Conservation (phyloP, 1,139 yeast species). For the Pneumocystis carinii region DNA sequence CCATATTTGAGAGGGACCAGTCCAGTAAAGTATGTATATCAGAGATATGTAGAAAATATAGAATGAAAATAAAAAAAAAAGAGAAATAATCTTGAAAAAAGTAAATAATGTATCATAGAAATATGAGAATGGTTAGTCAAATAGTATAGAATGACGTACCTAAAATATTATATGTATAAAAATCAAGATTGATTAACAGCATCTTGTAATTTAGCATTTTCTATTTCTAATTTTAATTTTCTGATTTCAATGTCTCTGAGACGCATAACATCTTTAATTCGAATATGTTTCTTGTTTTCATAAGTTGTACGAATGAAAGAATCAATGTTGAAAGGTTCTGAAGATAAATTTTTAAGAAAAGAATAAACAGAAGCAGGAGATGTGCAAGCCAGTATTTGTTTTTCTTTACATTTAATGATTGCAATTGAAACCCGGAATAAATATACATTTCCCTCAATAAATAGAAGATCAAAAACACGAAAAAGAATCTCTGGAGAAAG, state of each 20-base stretch:
- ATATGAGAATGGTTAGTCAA: neutral
- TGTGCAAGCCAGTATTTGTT: slow-evolving; percentile 22
- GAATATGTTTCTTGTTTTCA: neutral
- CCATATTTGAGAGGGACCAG: no score
- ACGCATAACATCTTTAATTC: neutral
- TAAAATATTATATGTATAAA: neutral
- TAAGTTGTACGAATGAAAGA: neutral
- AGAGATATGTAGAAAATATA: no score
- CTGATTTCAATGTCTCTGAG: neutral
- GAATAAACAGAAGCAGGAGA: slow-evolving; percentile 31
- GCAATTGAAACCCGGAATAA: slow-evolving; percentile 30
- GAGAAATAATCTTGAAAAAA: no score
- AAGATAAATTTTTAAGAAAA: slow-evolving; percentile 30
- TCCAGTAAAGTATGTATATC: no score
- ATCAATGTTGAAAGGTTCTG: slow-evolving; percentile 10
- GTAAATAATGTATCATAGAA: no score
- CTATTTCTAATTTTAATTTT: neutral
- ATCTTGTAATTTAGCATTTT: neutral
- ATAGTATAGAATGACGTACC: neutral
- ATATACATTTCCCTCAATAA: slow-evolving; percentile 15
- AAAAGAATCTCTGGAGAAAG: slow-evolving; percentile 31
- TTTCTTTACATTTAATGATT: slow-evolving; percentile 31
- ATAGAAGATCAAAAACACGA: slow-evolving; percentile 8
- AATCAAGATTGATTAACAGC: neutral
- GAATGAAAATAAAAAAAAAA: no score